Evolutionary conservation across 805 yeast species (phyloP).

Genomic region (Brettanomyces sp.): DNA sequence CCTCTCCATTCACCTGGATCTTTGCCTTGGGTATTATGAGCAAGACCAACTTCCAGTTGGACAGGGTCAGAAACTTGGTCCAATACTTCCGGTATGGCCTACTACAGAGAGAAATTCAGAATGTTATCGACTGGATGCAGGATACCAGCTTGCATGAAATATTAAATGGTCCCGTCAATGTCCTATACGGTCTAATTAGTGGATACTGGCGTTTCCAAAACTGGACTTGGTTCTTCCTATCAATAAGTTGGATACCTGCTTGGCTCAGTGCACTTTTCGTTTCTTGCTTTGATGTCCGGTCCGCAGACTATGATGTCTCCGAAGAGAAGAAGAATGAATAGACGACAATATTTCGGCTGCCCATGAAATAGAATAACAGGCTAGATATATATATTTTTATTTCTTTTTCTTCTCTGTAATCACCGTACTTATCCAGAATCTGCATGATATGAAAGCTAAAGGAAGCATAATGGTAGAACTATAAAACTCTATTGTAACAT

Average conservation of each 20-base stretch:
- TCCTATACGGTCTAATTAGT: conserved; percentile 44
- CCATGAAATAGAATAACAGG: not conserved
- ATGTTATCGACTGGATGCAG: conserved; percentile 9
- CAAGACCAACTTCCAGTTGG: conserved; percentile 18
- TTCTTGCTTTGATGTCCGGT: conserved; percentile 15
- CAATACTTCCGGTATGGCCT: conserved; percentile 18
- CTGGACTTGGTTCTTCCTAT: conserved; percentile 78
- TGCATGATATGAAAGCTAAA: too few species aligned
- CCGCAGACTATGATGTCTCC: conserved; percentile 3
- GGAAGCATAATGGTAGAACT: too few species aligned
- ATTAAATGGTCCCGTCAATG: conserved; percentile 27
- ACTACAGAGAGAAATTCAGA: conserved; percentile 11
- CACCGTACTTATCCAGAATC: not conserved
- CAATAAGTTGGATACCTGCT: conserved; percentile 73
- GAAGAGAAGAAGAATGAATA: conserved; percentile 7
- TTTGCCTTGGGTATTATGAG: conserved; percentile 18
- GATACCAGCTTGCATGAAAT: conserved; percentile 5
- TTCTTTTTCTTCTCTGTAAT: not conserved
- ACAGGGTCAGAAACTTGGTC: conserved; percentile 20
- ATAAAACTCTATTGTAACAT: too few species aligned
- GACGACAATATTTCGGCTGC: not conserved
- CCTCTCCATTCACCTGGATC: conserved; percentile 25
- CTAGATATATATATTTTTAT: not conserved
- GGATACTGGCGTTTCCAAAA: conserved; percentile 65
- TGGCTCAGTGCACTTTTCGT: conserved; percentile 42